These are phyloP conservation scores for Penicillium cosmopolitanum DNA, from an alignment of 495 filamentous ascomycete genomes.

Conservation along the genomic window DNA sequence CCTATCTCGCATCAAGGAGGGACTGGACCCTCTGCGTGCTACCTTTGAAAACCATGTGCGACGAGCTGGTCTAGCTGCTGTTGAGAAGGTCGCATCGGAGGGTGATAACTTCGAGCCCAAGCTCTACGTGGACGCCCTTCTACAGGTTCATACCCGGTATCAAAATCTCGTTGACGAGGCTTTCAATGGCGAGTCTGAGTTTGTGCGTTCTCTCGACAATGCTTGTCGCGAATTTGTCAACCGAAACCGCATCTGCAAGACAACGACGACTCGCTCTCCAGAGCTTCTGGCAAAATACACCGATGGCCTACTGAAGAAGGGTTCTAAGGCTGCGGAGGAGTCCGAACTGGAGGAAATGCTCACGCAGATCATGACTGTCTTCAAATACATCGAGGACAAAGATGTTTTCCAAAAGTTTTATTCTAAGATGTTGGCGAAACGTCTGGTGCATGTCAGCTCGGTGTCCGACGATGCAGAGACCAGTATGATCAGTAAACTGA, in stretches of 20 bases:
- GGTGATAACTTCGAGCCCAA: slow-evolving; percentile 94
- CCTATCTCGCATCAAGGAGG: slow-evolving; percentile 86
- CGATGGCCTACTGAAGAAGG: slow-evolving; percentile 93
- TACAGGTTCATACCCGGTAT: slow-evolving; percentile 93
- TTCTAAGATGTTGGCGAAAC: slow-evolving; percentile 92
- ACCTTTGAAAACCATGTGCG: slow-evolving; percentile 93
- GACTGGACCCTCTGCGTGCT: slow-evolving; percentile 83
- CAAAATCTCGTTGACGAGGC: slow-evolving; percentile 88
- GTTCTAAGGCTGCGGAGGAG: slow-evolving; percentile 86
- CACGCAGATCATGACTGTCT: slow-evolving; percentile 98
- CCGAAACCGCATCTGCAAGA: slow-evolving; percentile 91
- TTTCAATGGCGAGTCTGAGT: slow-evolving; percentile 94
- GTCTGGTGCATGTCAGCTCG: slow-evolving; percentile 90
- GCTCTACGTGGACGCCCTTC: slow-evolving; percentile 90
- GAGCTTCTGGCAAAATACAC: slow-evolving; percentile 95
- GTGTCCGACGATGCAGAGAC: slow-evolving; percentile 97
- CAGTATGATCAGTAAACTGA: slow-evolving; percentile 99
- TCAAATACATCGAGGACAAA: slow-evolving; percentile 99
- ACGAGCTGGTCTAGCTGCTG: slow-evolving; percentile 81
- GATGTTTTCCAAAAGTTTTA: slow-evolving; percentile 99
- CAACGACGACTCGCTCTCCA: slow-evolving; percentile 87
- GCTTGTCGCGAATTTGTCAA: slow-evolving; percentile 98
- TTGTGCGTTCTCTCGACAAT: slow-evolving; percentile 94
- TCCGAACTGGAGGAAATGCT: slow-evolving; percentile 88
- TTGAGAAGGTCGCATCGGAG: slow-evolving; percentile 88